These are phyloP conservation scores for Moesziomyces sp. DNA, from an alignment of 1,284 basidiomycete genomes.

Conservation along the genomic window DNA sequence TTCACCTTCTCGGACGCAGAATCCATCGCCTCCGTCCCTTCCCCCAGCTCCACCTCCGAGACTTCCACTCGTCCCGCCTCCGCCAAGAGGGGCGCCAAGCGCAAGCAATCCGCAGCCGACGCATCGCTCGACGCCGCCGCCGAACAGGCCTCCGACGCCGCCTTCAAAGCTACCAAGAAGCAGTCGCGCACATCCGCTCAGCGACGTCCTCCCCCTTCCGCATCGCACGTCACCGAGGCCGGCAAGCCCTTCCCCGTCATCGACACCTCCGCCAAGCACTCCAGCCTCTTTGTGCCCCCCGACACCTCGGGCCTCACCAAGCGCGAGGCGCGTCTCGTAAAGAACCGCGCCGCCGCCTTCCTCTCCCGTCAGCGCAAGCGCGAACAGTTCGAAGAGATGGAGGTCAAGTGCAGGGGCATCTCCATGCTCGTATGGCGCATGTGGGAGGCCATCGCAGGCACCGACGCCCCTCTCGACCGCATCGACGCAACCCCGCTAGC, in stretches of 20 bases:
- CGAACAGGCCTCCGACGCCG: conserved; percentile 4
- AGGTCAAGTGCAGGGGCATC: conserved; percentile 74
- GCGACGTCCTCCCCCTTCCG: conserved; percentile 61
- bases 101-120: conserved; percentile 20
- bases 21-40: conserved; percentile 26
- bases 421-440: conserved; percentile 62
- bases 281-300: conserved; percentile 77
- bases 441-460: conserved; percentile 56
- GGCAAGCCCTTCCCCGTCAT: conserved; percentile 67
- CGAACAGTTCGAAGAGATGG: conserved; percentile 89
- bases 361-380: conserved; percentile 87
- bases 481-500: conserved; percentile 36
- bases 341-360: conserved; percentile 90
- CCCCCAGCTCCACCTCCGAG: conserved; percentile 34
- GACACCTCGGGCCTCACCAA: conserved; percentile 87
- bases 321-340: conserved; percentile 87
- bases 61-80: conserved; percentile 19
- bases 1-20: conserved; percentile 39
- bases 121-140: conserved; percentile 15
- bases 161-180: conserved; percentile 24
- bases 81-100: conserved; percentile 32
- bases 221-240: conserved; percentile 63
- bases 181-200: conserved; percentile 12
- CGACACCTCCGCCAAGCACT: conserved; percentile 66
- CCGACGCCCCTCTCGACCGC: conserved; percentile 31